phyloP scores from a whole-genome alignment of 2,329 filamentous ascomycete genomes.

The Westerdykella ornata region DNA sequence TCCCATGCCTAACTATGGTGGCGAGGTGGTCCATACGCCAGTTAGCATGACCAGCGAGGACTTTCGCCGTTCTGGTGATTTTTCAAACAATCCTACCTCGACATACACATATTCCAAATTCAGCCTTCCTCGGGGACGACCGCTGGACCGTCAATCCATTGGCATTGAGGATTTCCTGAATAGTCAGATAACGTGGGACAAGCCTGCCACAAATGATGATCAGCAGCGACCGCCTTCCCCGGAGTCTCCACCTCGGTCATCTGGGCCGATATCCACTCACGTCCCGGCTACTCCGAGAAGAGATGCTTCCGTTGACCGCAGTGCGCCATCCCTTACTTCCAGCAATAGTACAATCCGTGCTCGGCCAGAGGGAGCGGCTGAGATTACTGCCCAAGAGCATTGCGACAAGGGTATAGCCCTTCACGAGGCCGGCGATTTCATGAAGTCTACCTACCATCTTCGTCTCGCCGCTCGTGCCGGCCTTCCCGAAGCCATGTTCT shows the following conservation, averaged over 20 bases:
- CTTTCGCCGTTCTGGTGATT: slow-evolving; percentile 51
- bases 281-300: slow-evolving; percentile 9
- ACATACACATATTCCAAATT: slow-evolving; percentile 88
- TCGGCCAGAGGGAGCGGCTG: slow-evolving; percentile 41
- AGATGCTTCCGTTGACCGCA: slow-evolving; percentile 17
- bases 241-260: slow-evolving; percentile 36
- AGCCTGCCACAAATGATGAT: slow-evolving; percentile 24
- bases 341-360: slow-evolving; percentile 43
- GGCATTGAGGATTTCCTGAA: slow-evolving; percentile 37
- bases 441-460: slow-evolving; percentile 93
- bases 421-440: slow-evolving; percentile 79
- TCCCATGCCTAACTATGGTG: slow-evolving; percentile 55
- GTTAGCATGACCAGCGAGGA: slow-evolving; percentile 66
- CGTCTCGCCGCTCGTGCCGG: slow-evolving; percentile 80
- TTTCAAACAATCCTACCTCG: slow-evolving; percentile 50
- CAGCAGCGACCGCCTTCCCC: slow-evolving; percentile 33
- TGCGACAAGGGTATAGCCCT: slow-evolving; percentile 82
- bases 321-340: slow-evolving; percentile 34
- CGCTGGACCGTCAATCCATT: slow-evolving; percentile 55
- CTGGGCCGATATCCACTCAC: slow-evolving; percentile 21
- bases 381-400: slow-evolving; percentile 80
- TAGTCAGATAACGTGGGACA: slow-evolving; percentile 57
- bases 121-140: slow-evolving; percentile 72
- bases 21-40: slow-evolving; percentile 62
- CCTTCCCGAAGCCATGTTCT: slow-evolving; percentile 86